phyloP scores from a whole-genome alignment of 2,329 filamentous ascomycete genomes.

The Phyllachora maydis region DNA sequence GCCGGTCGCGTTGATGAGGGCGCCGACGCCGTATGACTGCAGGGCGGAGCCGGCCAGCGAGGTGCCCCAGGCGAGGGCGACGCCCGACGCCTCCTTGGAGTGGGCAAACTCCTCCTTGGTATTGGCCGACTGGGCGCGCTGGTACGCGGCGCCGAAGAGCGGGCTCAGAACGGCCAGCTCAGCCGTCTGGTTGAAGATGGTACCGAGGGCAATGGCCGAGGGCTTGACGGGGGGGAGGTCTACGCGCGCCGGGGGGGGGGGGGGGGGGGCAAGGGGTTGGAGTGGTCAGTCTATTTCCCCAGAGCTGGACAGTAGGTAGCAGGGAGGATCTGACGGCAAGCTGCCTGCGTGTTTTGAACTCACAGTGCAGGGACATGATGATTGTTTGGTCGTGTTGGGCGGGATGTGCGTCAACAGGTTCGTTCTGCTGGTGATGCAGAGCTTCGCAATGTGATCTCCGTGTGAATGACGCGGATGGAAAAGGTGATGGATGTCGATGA shows the following conservation, averaged over 20 bases:
- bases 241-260: conserved; percentile 9
- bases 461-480: too few relatives aligned
- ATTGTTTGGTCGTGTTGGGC: too few relatives aligned
- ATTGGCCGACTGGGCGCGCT: conserved; percentile 77
- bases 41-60: conserved; percentile 75
- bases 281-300: too few relatives aligned
- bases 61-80: conserved; percentile 76
- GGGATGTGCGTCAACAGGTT: too few relatives aligned
- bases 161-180: conserved; percentile 76
- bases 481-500: too few relatives aligned
- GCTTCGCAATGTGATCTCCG: too few relatives aligned
- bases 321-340: background rate
- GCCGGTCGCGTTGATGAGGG: conserved; percentile 83
- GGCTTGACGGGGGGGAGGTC: conserved; percentile 71
- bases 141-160: conserved; percentile 86
- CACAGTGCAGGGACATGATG: conserved; percentile 40
- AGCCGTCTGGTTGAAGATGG: conserved; percentile 82
- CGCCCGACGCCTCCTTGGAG: conserved; percentile 78
- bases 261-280: conserved; percentile 3
- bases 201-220: conserved; percentile 90
- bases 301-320: background rate
- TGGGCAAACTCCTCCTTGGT: conserved; percentile 91
- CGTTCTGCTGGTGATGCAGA: too few relatives aligned
- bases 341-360: conserved; percentile 9
- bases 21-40: conserved; percentile 77